Evolutionary conservation across 1,284 basidiomycete species (phyloP).

Genomic region (Fomitopsis schrenkii): DNA sequence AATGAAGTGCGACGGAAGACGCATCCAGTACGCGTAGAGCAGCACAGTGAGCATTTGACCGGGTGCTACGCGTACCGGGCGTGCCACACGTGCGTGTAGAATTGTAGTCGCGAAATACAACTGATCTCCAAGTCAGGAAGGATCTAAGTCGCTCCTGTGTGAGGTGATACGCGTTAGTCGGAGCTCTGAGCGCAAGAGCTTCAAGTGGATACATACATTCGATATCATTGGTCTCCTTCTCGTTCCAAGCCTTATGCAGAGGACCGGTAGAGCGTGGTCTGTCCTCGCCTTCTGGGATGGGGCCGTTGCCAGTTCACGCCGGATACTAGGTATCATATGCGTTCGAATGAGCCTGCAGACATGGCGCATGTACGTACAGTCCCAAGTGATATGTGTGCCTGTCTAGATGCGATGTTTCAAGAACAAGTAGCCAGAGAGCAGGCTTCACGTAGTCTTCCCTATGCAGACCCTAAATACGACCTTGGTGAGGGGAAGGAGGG

Average conservation of each 20-base stretch:
- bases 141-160: background rate
- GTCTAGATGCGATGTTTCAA: no score
- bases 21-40: background rate
- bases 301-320: background rate
- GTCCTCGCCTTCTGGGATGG: background rate
- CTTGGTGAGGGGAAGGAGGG: no score
- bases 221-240: background rate
- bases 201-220: background rate
- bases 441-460: no score
- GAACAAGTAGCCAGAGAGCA: no score
- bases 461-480: no score
- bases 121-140: background rate
- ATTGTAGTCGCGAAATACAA: background rate
- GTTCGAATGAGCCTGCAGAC: background rate
- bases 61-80: background rate
- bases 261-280: no score
- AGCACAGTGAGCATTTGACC: no score
- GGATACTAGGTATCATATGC: background rate
- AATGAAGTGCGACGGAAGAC: background rate
- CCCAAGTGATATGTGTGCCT: background rate
- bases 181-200: background rate
- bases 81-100: background rate
- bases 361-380: background rate
- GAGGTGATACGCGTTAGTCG: background rate
- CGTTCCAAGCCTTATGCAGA: background rate